Evolutionary conservation across 2,329 filamentous ascomycete genomes (phyloP).

Genomic region (Penicillium aurantiogriseum): DNA sequence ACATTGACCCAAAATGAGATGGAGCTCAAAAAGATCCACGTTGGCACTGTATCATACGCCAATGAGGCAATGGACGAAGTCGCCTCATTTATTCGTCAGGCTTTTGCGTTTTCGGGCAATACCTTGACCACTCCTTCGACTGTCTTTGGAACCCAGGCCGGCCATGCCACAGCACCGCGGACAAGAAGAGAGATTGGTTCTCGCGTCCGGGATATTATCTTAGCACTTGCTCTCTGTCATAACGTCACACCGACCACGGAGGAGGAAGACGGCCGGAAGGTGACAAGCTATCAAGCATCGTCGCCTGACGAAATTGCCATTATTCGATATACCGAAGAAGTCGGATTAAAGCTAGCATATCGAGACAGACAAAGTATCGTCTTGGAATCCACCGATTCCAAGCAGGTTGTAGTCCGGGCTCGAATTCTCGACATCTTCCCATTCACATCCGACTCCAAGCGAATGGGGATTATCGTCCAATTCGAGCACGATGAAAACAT

Average conservation of each 20-base stretch:
- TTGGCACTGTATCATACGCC: conserved; percentile 95
- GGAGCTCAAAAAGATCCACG: conserved; percentile 98
- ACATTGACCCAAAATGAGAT: conserved; percentile 96
- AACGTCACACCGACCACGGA: conserved; percentile 94
- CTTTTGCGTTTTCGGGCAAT: conserved; percentile 69
- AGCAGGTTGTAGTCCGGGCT: conserved; percentile 74
- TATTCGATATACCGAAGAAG: conserved; percentile 89
- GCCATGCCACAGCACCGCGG: conserved; percentile 64
- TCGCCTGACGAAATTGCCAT: conserved; percentile 98
- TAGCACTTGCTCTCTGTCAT: conserved; percentile 90
- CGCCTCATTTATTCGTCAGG: conserved; percentile 77
- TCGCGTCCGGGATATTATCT: conserved; percentile 85
- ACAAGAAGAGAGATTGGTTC: conserved; percentile 91
- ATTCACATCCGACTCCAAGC: conserved; percentile 95
- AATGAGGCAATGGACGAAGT: conserved; percentile 99
- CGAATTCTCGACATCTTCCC: conserved; percentile 92
- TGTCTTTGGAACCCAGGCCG: conserved; percentile 61
- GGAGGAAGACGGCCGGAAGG: conserved; percentile 70
- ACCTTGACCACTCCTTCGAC: conserved; percentile 73
- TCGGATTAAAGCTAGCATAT: conserved; percentile 78
- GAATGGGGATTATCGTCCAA: conserved; percentile 95
- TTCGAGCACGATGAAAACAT: conserved; percentile 64
- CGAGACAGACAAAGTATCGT: conserved; percentile 85
- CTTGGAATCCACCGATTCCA: conserved; percentile 72
- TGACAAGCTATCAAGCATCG: conserved; percentile 91